Percentiles rank a stretch among this genome's conserved stretches.
These are phyloP conservation scores for Hypoxylon subgilvum DNA, from an alignment of 495 filamentous ascomycete species.

Conservation along the genomic window DNA sequence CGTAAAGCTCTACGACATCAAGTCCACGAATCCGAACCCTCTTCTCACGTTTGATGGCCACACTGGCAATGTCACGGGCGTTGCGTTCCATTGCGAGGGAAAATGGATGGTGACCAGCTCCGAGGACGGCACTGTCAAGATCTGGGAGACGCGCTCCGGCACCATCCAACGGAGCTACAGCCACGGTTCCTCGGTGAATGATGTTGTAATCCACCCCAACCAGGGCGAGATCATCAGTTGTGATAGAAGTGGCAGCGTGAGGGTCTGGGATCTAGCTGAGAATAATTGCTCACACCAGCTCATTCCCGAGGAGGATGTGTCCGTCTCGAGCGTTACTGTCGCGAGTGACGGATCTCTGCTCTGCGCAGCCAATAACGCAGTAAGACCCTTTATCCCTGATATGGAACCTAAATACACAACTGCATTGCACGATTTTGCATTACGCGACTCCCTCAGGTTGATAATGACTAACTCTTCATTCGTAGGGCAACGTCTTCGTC, in stretches of 20 bases:
- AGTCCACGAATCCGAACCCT: conserved; percentile 90
- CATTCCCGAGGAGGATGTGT: conserved; percentile 93
- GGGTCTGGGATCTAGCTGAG: conserved; percentile 95
- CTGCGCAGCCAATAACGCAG: conserved; percentile 93
- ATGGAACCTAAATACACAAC: too few species aligned
- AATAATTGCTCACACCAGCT: conserved; percentile 96
- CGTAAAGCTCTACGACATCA: conserved; percentile 97
- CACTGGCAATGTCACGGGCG: conserved; percentile 91
- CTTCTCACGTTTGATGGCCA: conserved; percentile 94
- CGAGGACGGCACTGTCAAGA: conserved; percentile 96
- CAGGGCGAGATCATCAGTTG: conserved; percentile 97
- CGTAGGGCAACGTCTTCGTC: conserved; percentile 97
- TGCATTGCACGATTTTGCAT: too few species aligned
- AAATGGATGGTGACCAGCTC: conserved; percentile 99
- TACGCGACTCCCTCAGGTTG: too few species aligned
- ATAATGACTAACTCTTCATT: background rate
- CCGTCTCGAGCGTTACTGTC: conserved; percentile 91
- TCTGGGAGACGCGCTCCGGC: conserved; percentile 93
- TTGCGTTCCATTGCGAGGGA: conserved; percentile 96
- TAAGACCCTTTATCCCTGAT: conserved; percentile 53
- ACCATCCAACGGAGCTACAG: conserved; percentile 89
- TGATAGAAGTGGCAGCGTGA: conserved; percentile 88
- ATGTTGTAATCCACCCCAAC: conserved; percentile 97
- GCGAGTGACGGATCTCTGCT: conserved; percentile 92
- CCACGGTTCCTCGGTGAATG: conserved; percentile 86